These are phyloP conservation scores for Globisporangium nagaii DNA, from an alignment of 352 stramenopile species.

Conservation along the genomic window DNA sequence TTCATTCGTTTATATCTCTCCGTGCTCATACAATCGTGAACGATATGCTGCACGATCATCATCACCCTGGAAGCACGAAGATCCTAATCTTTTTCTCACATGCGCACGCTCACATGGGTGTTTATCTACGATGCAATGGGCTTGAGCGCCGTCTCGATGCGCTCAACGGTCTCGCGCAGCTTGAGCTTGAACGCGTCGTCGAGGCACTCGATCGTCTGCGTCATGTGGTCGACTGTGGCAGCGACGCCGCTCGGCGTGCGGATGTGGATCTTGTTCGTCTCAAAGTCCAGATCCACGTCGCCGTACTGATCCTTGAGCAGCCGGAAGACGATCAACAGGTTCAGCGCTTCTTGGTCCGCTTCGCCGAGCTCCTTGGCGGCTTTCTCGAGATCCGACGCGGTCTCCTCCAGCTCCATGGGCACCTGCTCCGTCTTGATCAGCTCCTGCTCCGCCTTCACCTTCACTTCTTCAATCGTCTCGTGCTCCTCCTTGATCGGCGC, in stretches of 20 bases:
- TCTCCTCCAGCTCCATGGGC: constrained; percentile 16
- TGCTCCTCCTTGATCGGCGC: constrained; percentile 16
- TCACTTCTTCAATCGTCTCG: constrained; percentile 11
- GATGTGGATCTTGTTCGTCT: constrained; percentile 87
- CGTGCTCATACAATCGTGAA: no score
- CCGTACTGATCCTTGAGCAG: constrained; percentile 85
- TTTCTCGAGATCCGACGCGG: constrained; percentile 31
- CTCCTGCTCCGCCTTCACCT: constrained; percentile 12
- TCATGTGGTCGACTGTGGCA: constrained; percentile 60
- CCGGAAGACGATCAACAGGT: constrained; percentile 79
- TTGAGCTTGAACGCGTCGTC: constrained; percentile 69
- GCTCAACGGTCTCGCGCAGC: constrained; percentile 54
- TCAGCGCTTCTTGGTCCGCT: constrained; percentile 74
- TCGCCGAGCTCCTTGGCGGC: constrained; percentile 62
- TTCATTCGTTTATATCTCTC: no score
- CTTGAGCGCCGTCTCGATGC: constrained; percentile 62
- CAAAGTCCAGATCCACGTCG: constrained; percentile 80
- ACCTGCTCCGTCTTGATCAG: constrained; percentile 17
- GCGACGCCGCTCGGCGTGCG: constrained; percentile 65
- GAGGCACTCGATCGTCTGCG: constrained; percentile 59
- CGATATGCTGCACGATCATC: no score
- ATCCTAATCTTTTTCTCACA: no score
- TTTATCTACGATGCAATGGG: constrained; percentile 44
- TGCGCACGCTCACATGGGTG: no score
- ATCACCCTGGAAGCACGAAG: no score